phyloP scores from a whole-genome alignment of 768 basidiomycete species.

The Tulasnella sp. region DNA sequence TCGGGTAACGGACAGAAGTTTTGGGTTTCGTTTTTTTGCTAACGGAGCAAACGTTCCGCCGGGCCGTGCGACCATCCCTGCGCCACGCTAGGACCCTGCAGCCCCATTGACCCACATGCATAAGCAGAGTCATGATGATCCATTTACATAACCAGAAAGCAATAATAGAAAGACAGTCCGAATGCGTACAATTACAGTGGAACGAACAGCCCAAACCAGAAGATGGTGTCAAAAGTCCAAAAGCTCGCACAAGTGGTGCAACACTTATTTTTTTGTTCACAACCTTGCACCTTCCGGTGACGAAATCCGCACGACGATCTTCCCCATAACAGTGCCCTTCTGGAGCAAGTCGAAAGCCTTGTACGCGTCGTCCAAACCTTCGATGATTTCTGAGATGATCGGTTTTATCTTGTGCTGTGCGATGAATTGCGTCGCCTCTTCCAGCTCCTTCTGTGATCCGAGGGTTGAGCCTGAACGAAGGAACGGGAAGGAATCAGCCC shows the following conservation, averaged over 20 bases:
- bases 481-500: neutral
- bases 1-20: slow-evolving; percentile 11
- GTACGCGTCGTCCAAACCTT: slow-evolving; percentile 61
- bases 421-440: slow-evolving; percentile 68
- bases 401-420: slow-evolving; percentile 63
- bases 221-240: slow-evolving; percentile 56
- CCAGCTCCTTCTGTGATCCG: slow-evolving; percentile 73
- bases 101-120: too few relatives aligned
- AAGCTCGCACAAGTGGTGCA: neutral
- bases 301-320: slow-evolving; percentile 52
- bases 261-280: neutral
- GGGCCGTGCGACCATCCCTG: neutral
- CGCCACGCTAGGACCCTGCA: neutral
- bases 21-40: neutral
- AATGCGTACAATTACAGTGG: slow-evolving; percentile 42
- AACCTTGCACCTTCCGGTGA: slow-evolving; percentile 18
- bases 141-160: neutral
- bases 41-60: neutral
- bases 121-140: neutral
- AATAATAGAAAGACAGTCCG: too few relatives aligned
- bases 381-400: slow-evolving; percentile 64
- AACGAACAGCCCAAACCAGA: slow-evolving; percentile 64
- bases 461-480: slow-evolving; percentile 64
- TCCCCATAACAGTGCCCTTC: slow-evolving; percentile 68
- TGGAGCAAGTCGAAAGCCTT: slow-evolving; percentile 67